A percentile compares a stretch with the other conserved stretches of the same genome.
These are phyloP conservation scores for Ochromonas danica DNA, from an alignment of 108 stramenopile genomes.

Conservation along the genomic window DNA sequence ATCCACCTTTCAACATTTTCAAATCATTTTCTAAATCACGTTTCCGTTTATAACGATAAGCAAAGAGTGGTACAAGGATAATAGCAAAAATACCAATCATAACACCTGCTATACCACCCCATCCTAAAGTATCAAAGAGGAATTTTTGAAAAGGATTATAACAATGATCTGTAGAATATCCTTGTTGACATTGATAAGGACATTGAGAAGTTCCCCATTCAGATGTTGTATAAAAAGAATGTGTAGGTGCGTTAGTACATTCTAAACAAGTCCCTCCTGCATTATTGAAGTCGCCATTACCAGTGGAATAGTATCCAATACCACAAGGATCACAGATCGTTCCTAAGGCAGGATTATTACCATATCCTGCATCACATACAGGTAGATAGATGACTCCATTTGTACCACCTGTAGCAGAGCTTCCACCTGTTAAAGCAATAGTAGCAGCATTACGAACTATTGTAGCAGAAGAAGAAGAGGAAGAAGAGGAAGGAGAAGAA, in stretches of 20 bases:
- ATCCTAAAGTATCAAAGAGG: not conserved
- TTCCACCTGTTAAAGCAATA: not conserved
- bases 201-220: not conserved
- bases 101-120: not conserved
- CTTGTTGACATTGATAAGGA: not conserved
- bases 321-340: not conserved
- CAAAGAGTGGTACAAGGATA: not conserved
- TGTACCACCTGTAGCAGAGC: not conserved
- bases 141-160: not conserved
- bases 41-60: not conserved
- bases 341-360: not conserved
- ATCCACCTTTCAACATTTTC: not conserved
- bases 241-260: slow-evolving; percentile 5
- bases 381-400: not conserved
- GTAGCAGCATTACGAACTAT: not conserved
- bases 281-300: too few species aligned
- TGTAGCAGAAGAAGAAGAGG: not conserved
- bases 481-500: not conserved
- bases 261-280: not conserved
- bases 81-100: not conserved
- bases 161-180: slow-evolving; percentile 7
- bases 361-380: slow-evolving; percentile 1
- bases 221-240: not conserved
- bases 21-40: not conserved
- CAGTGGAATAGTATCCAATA: not conserved